Evolutionary conservation across 2,329 filamentous ascomycete genomes (phyloP).

Genomic region (Claviceps sp.): DNA sequence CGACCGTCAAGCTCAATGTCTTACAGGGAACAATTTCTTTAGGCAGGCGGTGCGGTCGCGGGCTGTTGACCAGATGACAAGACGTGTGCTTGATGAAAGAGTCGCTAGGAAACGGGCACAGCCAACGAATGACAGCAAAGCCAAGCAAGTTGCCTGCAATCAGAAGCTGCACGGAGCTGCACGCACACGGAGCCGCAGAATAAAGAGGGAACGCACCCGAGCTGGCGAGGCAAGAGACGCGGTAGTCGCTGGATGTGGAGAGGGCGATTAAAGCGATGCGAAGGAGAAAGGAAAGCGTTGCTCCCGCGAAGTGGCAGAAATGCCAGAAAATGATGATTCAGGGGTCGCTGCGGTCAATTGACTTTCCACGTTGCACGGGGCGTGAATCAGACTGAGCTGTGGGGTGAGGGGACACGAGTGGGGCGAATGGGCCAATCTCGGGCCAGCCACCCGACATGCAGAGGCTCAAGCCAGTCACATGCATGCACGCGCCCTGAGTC

Average conservation of each 20-base stretch:
- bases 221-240: constrained; percentile 3
- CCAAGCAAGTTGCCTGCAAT: not conserved
- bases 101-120: not conserved
- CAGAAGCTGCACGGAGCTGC: not conserved
- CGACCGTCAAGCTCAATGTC: constrained; percentile 2
- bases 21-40: not conserved
- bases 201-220: not conserved
- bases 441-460: not conserved
- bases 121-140: not conserved
- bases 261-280: constrained; percentile 1
- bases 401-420: not conserved
- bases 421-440: not conserved
- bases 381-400: not conserved
- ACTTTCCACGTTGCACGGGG: not conserved
- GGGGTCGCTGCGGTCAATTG: not conserved
- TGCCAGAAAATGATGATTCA: not conserved
- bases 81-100: not conserved
- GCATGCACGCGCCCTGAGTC: no score
- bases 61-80: not conserved
- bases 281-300: not conserved
- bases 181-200: not conserved
- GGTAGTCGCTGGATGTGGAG: not conserved
- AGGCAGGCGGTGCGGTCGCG: not conserved
- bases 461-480: not conserved
- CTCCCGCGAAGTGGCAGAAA: not conserved